Evolutionary conservation across 805 yeast genomes (phyloP).

Genomic region (Myxozyma melibiosi): DNA sequence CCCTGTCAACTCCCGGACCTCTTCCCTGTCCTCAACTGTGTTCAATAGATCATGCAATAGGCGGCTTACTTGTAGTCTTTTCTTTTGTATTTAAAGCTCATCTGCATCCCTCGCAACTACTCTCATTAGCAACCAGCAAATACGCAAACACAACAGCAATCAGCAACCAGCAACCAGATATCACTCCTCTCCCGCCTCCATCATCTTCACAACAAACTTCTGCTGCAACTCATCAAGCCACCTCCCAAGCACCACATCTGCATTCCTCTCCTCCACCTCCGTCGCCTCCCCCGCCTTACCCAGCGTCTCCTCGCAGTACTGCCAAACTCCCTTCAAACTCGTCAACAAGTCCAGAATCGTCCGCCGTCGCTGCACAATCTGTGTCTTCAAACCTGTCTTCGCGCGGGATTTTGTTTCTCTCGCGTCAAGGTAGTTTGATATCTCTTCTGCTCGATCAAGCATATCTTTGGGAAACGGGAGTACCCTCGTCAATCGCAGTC

Average conservation of each 20-base stretch:
- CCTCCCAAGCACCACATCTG: slow-evolving; percentile 8
- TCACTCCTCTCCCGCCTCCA: background rate
- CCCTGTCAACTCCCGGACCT: no score
- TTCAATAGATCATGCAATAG: no score
- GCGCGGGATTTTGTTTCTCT: background rate
- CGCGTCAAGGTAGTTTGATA: slow-evolving; percentile 1
- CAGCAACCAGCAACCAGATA: no score
- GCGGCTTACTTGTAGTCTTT: no score
- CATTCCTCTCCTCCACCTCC: background rate
- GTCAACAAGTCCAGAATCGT: slow-evolving; percentile 13
- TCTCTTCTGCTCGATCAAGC: slow-evolving; percentile 12
- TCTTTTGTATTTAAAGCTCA: no score
- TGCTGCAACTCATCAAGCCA: slow-evolving; percentile 18
- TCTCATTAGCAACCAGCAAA: no score
- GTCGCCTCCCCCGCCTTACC: background rate
- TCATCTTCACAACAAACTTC: slow-evolving; percentile 19
- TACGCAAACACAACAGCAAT: no score
- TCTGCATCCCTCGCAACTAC: no score
- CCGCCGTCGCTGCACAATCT: slow-evolving; percentile 14
- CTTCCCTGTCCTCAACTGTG: no score
- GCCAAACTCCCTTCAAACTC: slow-evolving; percentile 13
- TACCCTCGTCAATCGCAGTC: slow-evolving; percentile 16
- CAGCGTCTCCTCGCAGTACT: slow-evolving; percentile 10
- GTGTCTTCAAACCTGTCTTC: background rate
- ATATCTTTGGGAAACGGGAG: slow-evolving; percentile 19